Evolutionary conservation across 805 yeast genomes (phyloP).

Genomic region (Teunomyces lycoperdinae): DNA sequence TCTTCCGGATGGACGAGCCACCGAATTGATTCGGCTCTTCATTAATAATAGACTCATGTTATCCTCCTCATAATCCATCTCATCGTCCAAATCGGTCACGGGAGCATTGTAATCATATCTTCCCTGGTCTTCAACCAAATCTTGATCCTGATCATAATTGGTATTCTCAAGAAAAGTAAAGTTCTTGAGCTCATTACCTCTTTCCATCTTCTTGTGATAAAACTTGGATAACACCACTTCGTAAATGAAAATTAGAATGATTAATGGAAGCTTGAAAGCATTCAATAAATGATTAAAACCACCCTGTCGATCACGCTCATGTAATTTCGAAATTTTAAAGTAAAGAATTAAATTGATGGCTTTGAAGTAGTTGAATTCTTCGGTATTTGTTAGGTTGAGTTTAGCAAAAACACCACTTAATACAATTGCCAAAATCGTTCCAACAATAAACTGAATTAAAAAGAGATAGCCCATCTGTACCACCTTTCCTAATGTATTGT

Average conservation of each 20-base stretch:
- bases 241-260: constrained; percentile 31
- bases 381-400: constrained; percentile 28
- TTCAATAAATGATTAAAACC: constrained; percentile 14
- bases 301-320: constrained; percentile 8
- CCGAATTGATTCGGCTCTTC: constrained; percentile 27
- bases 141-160: constrained; percentile 28
- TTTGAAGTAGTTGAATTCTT: constrained; percentile 40
- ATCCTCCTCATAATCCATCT: constrained; percentile 18
- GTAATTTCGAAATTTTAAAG: constrained; percentile 29
- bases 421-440: constrained; percentile 55
- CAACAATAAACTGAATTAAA: constrained; percentile 52
- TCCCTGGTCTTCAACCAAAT: constrained; percentile 17
- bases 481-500: constrained; percentile 45
- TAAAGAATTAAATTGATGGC: constrained; percentile 37
- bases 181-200: constrained; percentile 21
- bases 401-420: constrained; percentile 41
- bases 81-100: constrained; percentile 9
- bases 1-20: constrained; percentile 11
- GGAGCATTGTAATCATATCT: constrained; percentile 9
- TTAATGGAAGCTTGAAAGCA: constrained; percentile 35
- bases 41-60: constrained; percentile 25
- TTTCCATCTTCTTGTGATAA: constrained; percentile 14
- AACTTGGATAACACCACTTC: constrained; percentile 25
- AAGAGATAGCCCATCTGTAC: constrained; percentile 51
- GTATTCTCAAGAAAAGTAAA: constrained; percentile 35